Percentiles rank a stretch among this genome's conserved stretches.
phyloP scores from a whole-genome alignment of 257 asterid species.

The Solanum clarkiae region DNA sequence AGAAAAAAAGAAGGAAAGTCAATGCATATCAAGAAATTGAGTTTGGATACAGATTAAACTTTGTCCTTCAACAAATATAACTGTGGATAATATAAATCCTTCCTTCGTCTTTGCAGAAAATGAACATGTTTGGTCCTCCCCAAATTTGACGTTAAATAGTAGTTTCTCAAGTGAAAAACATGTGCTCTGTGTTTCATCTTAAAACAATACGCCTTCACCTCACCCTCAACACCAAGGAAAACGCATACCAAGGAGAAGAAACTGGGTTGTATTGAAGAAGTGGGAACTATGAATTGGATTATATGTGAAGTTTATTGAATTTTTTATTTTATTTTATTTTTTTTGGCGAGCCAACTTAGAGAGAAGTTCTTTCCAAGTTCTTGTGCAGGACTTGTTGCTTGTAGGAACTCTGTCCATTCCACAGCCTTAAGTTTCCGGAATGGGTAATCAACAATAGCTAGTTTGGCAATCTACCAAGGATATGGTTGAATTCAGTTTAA shows the following conservation, averaged over 20 bases:
- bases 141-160: background rate
- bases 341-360: background rate
- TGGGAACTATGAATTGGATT: background rate
- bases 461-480: background rate
- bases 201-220: background rate
- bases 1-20: background rate
- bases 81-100: background rate
- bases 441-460: background rate
- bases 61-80: background rate
- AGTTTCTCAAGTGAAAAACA: background rate
- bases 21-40: background rate
- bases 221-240: background rate
- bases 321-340: no score
- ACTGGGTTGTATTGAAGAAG: background rate
- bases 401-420: background rate
- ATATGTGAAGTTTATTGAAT: background rate
- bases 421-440: background rate
- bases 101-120: background rate
- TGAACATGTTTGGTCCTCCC: background rate
- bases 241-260: background rate
- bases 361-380: background rate
- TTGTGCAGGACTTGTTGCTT: background rate
- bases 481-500: background rate
- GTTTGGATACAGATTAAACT: background rate
- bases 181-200: background rate